A percentile compares a stretch with the other conserved stretches of the same genome.
These are phyloP conservation scores for Aquilaria yunnanensis DNA, from an alignment of 345 rosid species.

Conservation along the genomic window DNA sequence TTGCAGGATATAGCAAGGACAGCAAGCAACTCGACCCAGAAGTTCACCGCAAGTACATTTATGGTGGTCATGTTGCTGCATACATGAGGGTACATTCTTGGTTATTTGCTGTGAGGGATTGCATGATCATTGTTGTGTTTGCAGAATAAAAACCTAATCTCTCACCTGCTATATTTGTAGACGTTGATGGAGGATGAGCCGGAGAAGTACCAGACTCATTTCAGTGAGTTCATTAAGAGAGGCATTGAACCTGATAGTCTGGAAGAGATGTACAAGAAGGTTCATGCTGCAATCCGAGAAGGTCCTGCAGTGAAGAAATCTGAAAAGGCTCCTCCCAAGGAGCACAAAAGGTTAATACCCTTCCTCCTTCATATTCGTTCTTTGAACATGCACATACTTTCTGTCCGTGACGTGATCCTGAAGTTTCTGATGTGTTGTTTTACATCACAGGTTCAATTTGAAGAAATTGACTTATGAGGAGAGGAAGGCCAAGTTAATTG, in stretches of 20 bases:
- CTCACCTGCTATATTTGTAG: slow-evolving; percentile 8
- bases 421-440: not conserved
- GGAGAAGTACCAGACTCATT: slow-evolving; percentile 66
- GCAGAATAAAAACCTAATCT: not conserved
- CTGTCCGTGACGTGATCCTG: not conserved
- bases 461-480: slow-evolving; percentile 52
- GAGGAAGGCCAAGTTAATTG: slow-evolving; percentile 38
- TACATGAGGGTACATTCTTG: slow-evolving; percentile 49
- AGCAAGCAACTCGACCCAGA: slow-evolving; percentile 62
- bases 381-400: not conserved
- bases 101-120: not conserved
- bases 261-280: slow-evolving; percentile 65
- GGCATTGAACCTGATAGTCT: slow-evolving; percentile 46
- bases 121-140: too few species aligned
- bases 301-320: slow-evolving; percentile 48
- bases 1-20: slow-evolving; percentile 62
- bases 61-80: slow-evolving; percentile 64
- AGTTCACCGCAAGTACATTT: slow-evolving; percentile 59
- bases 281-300: slow-evolving; percentile 67
- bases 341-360: slow-evolving; percentile 50
- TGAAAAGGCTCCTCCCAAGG: slow-evolving; percentile 41
- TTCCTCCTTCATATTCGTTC: not conserved
- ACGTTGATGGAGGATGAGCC: slow-evolving; percentile 57
- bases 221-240: slow-evolving; percentile 47
- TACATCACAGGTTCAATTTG: slow-evolving; percentile 31